Conservation (phyloP, 2,329 filamentous ascomycete genomes). For the Colletotrichum musae region DNA sequence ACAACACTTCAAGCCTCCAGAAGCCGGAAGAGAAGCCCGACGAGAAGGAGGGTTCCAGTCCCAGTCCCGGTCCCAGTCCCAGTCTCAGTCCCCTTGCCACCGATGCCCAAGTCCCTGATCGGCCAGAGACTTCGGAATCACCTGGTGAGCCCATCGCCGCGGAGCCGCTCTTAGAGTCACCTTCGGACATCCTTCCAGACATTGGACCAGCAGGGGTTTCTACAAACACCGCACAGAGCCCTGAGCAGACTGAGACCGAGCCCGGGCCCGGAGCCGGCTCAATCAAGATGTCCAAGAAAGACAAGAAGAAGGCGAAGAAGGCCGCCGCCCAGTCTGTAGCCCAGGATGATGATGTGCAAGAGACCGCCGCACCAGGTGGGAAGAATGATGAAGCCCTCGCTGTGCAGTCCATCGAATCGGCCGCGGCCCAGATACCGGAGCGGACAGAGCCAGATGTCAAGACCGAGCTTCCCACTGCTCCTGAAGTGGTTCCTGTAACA, state of each 20-base stretch:
- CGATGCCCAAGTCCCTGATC: slow-evolving; percentile 30
- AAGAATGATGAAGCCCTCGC: slow-evolving; percentile 26
- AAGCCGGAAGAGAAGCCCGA: slow-evolving; percentile 51
- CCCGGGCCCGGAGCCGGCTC: slow-evolving; percentile 23
- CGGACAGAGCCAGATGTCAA: slow-evolving; percentile 23
- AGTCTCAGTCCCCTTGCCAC: slow-evolving; percentile 10
- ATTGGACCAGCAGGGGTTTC: slow-evolving; percentile 30
- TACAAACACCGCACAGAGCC: slow-evolving; percentile 19
- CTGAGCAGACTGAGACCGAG: slow-evolving; percentile 26
- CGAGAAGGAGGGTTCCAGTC: slow-evolving; percentile 39
- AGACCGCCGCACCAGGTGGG: slow-evolving; percentile 11
- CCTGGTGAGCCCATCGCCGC: slow-evolving; percentile 30
- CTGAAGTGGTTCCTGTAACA: slow-evolving; percentile 4
- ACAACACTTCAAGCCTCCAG: slow-evolving; percentile 45
- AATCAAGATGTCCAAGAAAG: slow-evolving; percentile 45
- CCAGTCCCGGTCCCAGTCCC: no score
- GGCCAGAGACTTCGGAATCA: slow-evolving; percentile 27
- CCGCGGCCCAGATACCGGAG: slow-evolving; percentile 11
- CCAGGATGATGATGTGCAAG: slow-evolving; percentile 24
- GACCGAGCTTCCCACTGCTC: neutral
- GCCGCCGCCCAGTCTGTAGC: slow-evolving; percentile 10
- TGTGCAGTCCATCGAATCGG: slow-evolving; percentile 7
- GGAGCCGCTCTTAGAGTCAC: slow-evolving; percentile 34
- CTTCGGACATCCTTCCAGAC: slow-evolving; percentile 23
- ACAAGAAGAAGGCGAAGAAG: slow-evolving; percentile 43